Evolutionary conservation across 1,139 yeast genomes (phyloP), one percentile per base, ranked within the genome.

Genomic region (Geotrichum fermentans): DNA sequence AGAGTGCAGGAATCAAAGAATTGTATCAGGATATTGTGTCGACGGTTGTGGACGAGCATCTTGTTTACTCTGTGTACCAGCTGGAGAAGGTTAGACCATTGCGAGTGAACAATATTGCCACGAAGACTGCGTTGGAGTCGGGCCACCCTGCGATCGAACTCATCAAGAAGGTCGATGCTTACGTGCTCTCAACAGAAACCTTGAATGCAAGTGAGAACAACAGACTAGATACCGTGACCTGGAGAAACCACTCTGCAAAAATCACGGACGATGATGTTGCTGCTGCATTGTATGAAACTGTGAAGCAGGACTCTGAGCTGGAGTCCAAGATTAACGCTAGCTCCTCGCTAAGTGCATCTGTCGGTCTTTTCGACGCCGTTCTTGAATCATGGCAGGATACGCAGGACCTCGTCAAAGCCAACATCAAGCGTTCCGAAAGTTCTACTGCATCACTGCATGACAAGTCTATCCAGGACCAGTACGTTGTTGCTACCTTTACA

Each of bases 161-260:
- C 37, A 44, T 54, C 36, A 47, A 51, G 28, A 47, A 54, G 22
- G 29, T 60, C 18, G 57, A 55, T 40, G 51, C 61, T 2, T 37
- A 49, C 4, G 56, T 54, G 3, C 45, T 60, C 34, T 65, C 64
- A 2, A 46, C 56, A 16, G 54, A 37, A 17, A 22, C 56, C 8
- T 50, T 40, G 28, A 30, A 37, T 28, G 28, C 44, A 13, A 33
- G 29, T n/a, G 37, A 26, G 21, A 37, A 30, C 24, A 46, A 36
- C 40, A 28, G 52, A 35, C 55, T 64, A 16, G 64, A 66, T n/a
- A 67, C 69, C 22, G 71, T 89, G 41, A 61, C 69, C 33, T 90
- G 96, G 96, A 75, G 94, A 62, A 71, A 75, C 39, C 88, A 85
- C 65, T 69, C 72, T n/a, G 96, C 96, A 0, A 61, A 61, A 7